Base-by-base conservation (phyloP, 345 rosid genomes). In the Gossypium ekmanianum region DNA sequence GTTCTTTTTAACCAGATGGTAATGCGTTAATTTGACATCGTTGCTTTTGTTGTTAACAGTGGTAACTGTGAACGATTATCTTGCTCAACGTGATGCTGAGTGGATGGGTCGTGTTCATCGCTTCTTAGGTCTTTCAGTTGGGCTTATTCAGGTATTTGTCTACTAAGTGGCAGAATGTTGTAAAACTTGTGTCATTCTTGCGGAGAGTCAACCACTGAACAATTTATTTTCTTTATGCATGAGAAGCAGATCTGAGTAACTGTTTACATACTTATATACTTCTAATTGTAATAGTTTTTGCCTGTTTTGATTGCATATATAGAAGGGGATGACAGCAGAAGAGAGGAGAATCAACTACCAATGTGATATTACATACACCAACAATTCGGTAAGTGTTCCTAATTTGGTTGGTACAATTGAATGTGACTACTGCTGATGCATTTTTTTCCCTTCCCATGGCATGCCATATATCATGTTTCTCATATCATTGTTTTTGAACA, bases 81-180 rank as follows among this genome's bases (percentile, higher is more conserved):
- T 94, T 70, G 98, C 98, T 71, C 93, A 88, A 79, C 97, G 98
- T 72, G 98, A 94, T 87, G 98, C 98, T 79, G 97, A 94, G 76
- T 94, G 98, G 98, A 94, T 94, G 98, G 98, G 97, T 43, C 97
- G 94, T 78, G 93, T 94, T 83, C 94, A 94, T 87, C 89, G 88
- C 69, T 94, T 84, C 82, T 83, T 94, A 81, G 97, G 97, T 77
- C 94, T 94, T 80, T 92, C 98, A 70, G 97, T 94, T 72, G 98
- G 98, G 83, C 92, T 94, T 74, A 88, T 94, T 81, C 97, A 92
- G 97, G 98, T 92, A 66, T 72, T 12, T 79, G 18, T 29, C 68
- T 24, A 43, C 55, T 76, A 56, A 64, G 61, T 41, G 16, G 16
- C 51, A 20, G 39, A 68, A 63, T 68, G 55, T 11, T 20, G 11